Conservation (phyloP, 257 asterid genomes). For the Echium plantagineum region DNA sequence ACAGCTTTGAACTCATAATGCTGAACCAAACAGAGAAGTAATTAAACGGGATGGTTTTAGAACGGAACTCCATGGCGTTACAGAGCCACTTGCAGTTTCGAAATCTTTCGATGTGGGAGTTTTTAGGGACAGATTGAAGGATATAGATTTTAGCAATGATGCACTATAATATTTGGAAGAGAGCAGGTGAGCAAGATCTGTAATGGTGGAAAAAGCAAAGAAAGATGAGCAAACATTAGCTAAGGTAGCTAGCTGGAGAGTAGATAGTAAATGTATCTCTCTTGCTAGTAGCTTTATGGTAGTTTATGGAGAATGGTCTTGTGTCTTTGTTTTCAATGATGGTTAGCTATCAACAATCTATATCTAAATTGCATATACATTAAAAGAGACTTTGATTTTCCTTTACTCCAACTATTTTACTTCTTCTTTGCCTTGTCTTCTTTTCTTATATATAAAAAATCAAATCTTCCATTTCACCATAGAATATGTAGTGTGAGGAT, state of each 20-base stretch:
- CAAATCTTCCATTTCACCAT: background rate
- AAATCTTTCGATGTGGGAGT: too few relatives aligned
- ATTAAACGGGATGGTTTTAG: too few relatives aligned
- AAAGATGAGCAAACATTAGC: constrained; percentile 11
- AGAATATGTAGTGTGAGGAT: too few relatives aligned
- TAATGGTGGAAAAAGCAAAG: constrained; percentile 4
- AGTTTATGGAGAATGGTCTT: constrained; percentile 15
- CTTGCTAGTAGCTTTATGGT: constrained; percentile 10
- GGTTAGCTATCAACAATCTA: background rate
- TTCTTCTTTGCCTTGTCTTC: background rate
- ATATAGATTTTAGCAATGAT: background rate
- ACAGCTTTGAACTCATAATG: constrained; percentile 15
- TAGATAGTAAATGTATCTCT: background rate
- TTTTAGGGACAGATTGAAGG: constrained; percentile 5
- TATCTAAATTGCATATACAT: too few relatives aligned
- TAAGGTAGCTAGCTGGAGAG: constrained; percentile 9
- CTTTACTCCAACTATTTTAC: background rate
- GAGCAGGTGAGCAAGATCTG: constrained; percentile 18
- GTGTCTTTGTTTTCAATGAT: background rate
- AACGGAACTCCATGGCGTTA: too few relatives aligned
- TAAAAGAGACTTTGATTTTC: background rate
- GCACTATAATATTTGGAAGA: constrained; percentile 4
- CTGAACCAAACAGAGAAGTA: too few relatives aligned
- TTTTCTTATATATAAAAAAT: too few relatives aligned
- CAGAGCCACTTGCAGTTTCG: too few relatives aligned